Evolutionary conservation across 352 stramenopile genomes (phyloP), one percentile per base, ranked within the genome.

Genomic region (Blastocystis sp.): DNA sequence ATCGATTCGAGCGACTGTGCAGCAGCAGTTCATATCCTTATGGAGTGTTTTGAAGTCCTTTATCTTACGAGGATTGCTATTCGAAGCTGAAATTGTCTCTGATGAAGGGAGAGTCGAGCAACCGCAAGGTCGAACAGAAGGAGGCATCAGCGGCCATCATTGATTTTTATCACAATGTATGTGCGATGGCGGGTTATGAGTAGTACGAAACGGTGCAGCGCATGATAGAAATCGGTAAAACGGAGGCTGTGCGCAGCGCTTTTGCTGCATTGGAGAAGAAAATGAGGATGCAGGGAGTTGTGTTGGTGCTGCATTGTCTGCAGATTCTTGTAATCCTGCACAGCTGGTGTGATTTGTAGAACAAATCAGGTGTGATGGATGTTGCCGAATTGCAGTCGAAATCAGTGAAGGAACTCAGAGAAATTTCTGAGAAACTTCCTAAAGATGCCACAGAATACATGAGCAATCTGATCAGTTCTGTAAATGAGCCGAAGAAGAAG

Each of bases 201-300:
- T 50, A 62, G 69, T 81, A 65, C 69, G 69, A 81, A 41, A 65
- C 69, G 26, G 45, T 81, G 20, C 43, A 41, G 69, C 62, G 65
- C 39, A 11, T 81, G 6, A 7, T 62, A 3, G 34, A 62, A 4
- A 39, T 50, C 20, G 54, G 9, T 1, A 24, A 63, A n/a, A 47
- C 69, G n/a, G 11, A 37, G 30, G 26, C 24, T 3, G 9, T 81
- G 41, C 18, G 30, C 45, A 37, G 13, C 30, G 11, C 11, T 2
- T 64, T 39, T 64, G 41, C 9, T 6, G 54, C 5, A 34, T 2
- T 20, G 16, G 69, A 81, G 45, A 62, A 62, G 34, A 45, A 30
- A 39, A 20, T 81, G 43, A n/a, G 34, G 8, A 37, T 26, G 30
- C 45, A 81, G 50, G 69, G 69, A 11, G 69, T 81, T 6, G 50